Evolutionary conservation across 805 yeast species (phyloP), one percentile per base, ranked within the genome.

Genomic region (Schwanniomyces yamadae): DNA sequence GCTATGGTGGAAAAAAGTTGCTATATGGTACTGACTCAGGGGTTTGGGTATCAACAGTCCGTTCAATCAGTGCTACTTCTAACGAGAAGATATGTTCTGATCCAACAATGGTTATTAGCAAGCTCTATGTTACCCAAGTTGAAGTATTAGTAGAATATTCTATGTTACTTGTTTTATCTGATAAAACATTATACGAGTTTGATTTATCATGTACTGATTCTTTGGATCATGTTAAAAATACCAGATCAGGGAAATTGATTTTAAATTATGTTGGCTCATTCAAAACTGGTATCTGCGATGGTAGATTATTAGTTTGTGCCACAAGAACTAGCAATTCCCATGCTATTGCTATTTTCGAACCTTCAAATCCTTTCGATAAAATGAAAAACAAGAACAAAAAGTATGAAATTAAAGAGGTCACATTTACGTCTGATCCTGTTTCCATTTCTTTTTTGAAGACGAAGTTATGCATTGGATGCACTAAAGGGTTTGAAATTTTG

Each of bases 401-500:
- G 52, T 71, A 73, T 37, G 86, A 82, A 35, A 73, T 78, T 10
- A 75, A 79, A 31, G 97, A 93, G 51, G 82, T 91, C 23, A 72
- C 73, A 18, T 88, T 93, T 57, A 80, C 79, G 30, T 83, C 95
- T 4, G 98, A 93, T 49, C 95, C 96, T 2, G 84, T 91, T 22
- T 84, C 95, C 6, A 82, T 93, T 12, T 89, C 96, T 17, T 91
- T 91, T 54, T 69, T 93, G 61, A 87, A 89, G 55, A 81, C 90
- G 4, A 85, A 84, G 52, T 66, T 93, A 44, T 91, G 97, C 68
- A 84, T 93, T 45, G 99, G 99, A 17, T 93, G 99, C 53, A 82
- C 95, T 19, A 87, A 84, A 57, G 99, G 99, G 0, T 93, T 93
- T 67, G 98, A 93, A 64, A 88, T 93, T 52, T 89, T 93, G 23